Percentiles rank a stretch among this genome's conserved stretches.
phyloP scores from a whole-genome alignment of 306 rosid genomes.

The Heteromeles arbutifolia region DNA sequence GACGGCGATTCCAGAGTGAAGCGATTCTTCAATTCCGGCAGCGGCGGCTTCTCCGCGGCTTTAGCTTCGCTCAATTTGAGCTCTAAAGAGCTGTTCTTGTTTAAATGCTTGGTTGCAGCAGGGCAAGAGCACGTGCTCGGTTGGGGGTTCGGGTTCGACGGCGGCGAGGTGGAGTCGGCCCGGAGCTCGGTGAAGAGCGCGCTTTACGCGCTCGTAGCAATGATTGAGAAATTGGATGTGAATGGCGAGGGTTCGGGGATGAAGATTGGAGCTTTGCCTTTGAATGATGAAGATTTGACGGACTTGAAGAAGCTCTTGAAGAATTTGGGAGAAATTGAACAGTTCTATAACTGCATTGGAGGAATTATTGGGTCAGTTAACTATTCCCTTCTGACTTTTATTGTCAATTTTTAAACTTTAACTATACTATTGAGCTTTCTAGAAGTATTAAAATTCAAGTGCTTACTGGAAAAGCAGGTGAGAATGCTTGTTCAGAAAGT shows the following conservation, averaged over 20 bases:
- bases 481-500: not conserved
- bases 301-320: conserved; percentile 60
- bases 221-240: conserved; percentile 65
- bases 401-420: not conserved
- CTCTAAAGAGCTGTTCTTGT: conserved; percentile 35
- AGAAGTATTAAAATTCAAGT: too few relatives aligned
- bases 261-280: conserved; percentile 20
- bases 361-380: conserved; percentile 84
- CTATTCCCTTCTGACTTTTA: not conserved
- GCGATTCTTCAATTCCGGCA: conserved; percentile 41
- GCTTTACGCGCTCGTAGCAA: conserved; percentile 53
- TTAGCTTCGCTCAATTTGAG: conserved; percentile 30
- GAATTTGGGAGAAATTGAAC: conserved; percentile 58
- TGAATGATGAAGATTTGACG: conserved; percentile 45
- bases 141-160: conserved; percentile 29
- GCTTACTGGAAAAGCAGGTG: not conserved
- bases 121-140: conserved; percentile 76
- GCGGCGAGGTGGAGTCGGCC: conserved; percentile 26
- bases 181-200: conserved; percentile 59
- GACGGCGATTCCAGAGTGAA: conserved; percentile 64
- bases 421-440: not conserved
- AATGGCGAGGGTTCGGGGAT: conserved; percentile 26
- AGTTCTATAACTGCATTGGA: conserved; percentile 88
- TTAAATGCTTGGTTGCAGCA: conserved; percentile 76
- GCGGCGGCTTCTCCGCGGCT: conserved; percentile 27